Evolutionary conservation across 495 filamentous ascomycete species (phyloP), one percentile per base, ranked within the genome.

Genomic region (Aspergillus affinis): DNA sequence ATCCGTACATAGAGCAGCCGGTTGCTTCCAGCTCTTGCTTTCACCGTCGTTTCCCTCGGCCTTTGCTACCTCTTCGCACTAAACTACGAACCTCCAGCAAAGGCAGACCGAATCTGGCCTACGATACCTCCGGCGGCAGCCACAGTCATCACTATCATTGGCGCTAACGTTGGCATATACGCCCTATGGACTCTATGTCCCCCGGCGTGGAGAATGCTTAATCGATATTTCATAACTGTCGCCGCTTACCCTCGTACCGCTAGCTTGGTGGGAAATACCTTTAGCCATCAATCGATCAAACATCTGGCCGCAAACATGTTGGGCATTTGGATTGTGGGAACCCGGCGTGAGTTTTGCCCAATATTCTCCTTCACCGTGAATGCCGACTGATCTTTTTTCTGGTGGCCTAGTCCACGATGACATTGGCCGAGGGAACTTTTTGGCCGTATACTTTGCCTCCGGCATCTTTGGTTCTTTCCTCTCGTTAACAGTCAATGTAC

Each of bases 341-440:
- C 79, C 29, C 73, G 71, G 61, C 73, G 84, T 86, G 75, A 73
- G 78, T 63, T 46, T 10, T 26, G n/a, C 15, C 2, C 30, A 41
- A 36, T 12, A 51, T 15, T n/a, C 12, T 20, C 36, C 13, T 26
- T 20, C 21, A 9, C n/a, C 21, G 19, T 12, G 20, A n/a, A 46
- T 10, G 19, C 13, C 41, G 36, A 55, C 45, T 26, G 4, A 46
- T 19, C 51, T 51, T 13, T 32, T 32, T 8, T 32, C 10, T 32
- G 30, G 10, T 26, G 19, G 50, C 46, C 6, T 10, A 81, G 82
- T 94, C 15, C 90, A 96, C 76, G 92, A 97, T 65, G 88, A 96
- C 55, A 82, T 97, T 55, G 93, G 92, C 46, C 84, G 93, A 19
- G 92, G 88, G 45, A 84, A 86, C 60, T 96, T 97, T 73, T 77